Base-by-base conservation (phyloP, 2,329 filamentous ascomycete species). In the Colletotrichum sp. region DNA sequence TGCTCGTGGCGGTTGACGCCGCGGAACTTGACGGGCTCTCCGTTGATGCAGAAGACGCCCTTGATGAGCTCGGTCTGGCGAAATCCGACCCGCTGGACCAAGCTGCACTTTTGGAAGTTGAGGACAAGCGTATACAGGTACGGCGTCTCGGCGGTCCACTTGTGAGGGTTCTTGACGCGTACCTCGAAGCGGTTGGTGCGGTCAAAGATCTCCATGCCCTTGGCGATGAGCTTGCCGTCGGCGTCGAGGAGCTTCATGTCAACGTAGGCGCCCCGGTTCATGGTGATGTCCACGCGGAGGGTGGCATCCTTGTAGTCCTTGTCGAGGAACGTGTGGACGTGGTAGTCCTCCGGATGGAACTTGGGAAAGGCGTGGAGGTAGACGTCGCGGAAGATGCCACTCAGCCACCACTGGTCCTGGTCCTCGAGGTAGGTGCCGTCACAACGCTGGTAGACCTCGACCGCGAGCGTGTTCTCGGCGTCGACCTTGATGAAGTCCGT, bases 351-450 rank as follows among this genome's bases (percentile, higher is more conserved):
- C 43, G 92, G 87, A 63, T 88, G 83, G 34, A 83, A 80, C n/a
- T 85, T 81, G 0, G 91, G 89, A 72, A 94, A 94, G 0, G 89
- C 89, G 32, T 94, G 85, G 12, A 95, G 84, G 74, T 89, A 90
- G 0, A 95, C 93, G 75, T 95, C 92, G 55, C 93, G 87, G 79
- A 95, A 95, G 75, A 94, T 95, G 26, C 90, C 88, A 68, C 88
- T 91, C 7, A 94, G 82, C 90, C 92, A 92, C 92, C 93, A 94
- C 82, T 94, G 91, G 79, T 94, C 92, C 77, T 90, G 92, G 75
- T 94, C 93, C 79, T 95, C 93, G 38, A 95, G 90, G 76, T 95
- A 95, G 24, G 90, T 92, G 4, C 93, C 94, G 79, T 95, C 92
- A 38, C 91, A 94, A 78, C 91, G 91, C 81, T 95, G 93, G 76